phyloP scores from a whole-genome alignment of 495 filamentous ascomycete genomes.

The Daldinia decipiens region DNA sequence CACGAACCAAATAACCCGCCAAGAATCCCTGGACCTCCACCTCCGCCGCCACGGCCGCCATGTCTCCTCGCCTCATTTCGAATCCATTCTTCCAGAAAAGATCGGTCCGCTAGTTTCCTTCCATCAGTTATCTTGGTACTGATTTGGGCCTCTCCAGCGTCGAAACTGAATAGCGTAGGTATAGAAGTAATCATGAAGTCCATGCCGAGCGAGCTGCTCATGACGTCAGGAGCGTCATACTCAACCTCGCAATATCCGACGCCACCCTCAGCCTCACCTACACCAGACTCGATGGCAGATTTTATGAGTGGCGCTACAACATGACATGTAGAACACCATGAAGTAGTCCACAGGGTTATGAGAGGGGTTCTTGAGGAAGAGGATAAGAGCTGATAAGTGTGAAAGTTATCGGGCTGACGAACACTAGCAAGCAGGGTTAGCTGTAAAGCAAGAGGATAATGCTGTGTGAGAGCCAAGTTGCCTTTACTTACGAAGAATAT shows the following conservation, averaged over 20 bases:
- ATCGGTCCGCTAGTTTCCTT: slow-evolving; percentile 63
- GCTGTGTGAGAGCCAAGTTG: background rate
- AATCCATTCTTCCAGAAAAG: slow-evolving; percentile 70
- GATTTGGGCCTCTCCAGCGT: slow-evolving; percentile 66
- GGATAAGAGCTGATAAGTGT: slow-evolving; percentile 68
- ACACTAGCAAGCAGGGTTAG: slow-evolving; percentile 52
- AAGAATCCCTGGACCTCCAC: slow-evolving; percentile 47
- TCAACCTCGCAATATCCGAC: slow-evolving; percentile 71
- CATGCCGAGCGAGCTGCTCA: slow-evolving; percentile 61
- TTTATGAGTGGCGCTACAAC: slow-evolving; percentile 63
- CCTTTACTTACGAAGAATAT: slow-evolving; percentile 55
- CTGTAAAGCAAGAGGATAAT: background rate
- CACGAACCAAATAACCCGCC: slow-evolving; percentile 58
- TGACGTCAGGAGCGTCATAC: slow-evolving; percentile 68
- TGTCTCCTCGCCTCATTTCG: slow-evolving; percentile 64
- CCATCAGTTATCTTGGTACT: slow-evolving; percentile 64
- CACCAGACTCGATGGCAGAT: slow-evolving; percentile 62
- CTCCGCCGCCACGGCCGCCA: slow-evolving; percentile 57
- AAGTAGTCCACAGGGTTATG: slow-evolving; percentile 76
- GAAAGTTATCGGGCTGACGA: slow-evolving; percentile 68
- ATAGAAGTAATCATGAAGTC: slow-evolving; percentile 71
- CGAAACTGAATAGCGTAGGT: slow-evolving; percentile 75
- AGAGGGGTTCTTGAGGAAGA: slow-evolving; percentile 67
- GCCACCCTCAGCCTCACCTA: slow-evolving; percentile 69
- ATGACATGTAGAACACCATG: slow-evolving; percentile 70